Evolutionary conservation across 179 eudicot genomes (phyloP).

Genomic region (Beta macrorhiza): DNA sequence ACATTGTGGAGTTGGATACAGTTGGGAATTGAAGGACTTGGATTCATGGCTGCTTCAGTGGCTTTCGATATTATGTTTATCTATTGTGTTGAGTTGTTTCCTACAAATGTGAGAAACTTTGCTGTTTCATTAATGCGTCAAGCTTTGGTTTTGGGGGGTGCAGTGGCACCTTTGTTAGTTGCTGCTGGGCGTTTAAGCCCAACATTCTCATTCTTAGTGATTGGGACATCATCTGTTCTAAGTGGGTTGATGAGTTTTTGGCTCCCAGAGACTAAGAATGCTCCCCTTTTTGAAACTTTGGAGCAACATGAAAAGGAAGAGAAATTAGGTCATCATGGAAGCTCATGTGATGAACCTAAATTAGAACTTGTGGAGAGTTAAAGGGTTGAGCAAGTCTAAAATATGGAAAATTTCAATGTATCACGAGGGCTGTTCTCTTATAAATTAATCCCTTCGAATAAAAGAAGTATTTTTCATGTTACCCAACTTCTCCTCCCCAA

Average conservation of each 20-base stretch:
- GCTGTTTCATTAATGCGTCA: constrained; percentile 54
- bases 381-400: background rate
- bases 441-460: too few relatives aligned
- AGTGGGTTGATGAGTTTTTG: constrained; percentile 45
- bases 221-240: constrained; percentile 40
- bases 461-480: too few relatives aligned
- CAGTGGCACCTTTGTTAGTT: constrained; percentile 51
- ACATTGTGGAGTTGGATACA: constrained; percentile 37
- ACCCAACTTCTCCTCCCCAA: too few relatives aligned
- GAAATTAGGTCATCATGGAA: constrained; percentile 10
- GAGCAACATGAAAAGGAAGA: constrained; percentile 47
- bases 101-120: constrained; percentile 56
- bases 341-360: constrained; percentile 8
- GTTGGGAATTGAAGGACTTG: constrained; percentile 36
- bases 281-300: constrained; percentile 48
- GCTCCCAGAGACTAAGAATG: constrained; percentile 56
- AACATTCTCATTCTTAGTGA: constrained; percentile 38
- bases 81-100: constrained; percentile 53
- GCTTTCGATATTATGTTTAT: constrained; percentile 45
- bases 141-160: constrained; percentile 52
- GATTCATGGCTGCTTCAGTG: constrained; percentile 46
- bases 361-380: constrained; percentile 3
- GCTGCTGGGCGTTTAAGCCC: constrained; percentile 43
- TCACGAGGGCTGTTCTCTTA: too few relatives aligned
- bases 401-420: too few relatives aligned